Evolutionary conservation across 495 filamentous ascomycete genomes (phyloP).

Genomic region (Oidiodendron maius): DNA sequence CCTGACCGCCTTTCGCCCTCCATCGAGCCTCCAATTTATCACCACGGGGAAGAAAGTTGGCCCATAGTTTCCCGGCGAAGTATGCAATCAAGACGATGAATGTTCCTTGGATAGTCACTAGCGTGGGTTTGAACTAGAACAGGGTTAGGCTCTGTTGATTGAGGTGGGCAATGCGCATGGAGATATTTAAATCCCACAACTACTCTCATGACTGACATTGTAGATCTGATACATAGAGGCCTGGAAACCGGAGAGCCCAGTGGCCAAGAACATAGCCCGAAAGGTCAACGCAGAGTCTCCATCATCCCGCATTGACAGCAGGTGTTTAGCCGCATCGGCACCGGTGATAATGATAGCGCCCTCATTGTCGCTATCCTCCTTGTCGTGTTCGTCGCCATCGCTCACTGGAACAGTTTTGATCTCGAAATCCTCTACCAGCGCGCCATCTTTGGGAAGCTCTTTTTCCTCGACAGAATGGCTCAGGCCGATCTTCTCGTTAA

Average conservation of each 20-base stretch:
- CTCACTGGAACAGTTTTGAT: constrained; percentile 2
- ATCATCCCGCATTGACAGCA: constrained; percentile 42
- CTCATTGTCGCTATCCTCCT: constrained; percentile 2
- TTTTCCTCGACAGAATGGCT: background rate
- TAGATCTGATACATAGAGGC: constrained; percentile 46
- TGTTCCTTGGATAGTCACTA: constrained; percentile 32
- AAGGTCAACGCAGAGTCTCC: constrained; percentile 38
- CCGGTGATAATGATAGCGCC: constrained; percentile 24
- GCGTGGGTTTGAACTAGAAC: constrained; percentile 43
- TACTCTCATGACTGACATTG: constrained; percentile 23
- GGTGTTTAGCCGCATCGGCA: constrained; percentile 25
- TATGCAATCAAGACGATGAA: constrained; percentile 37
- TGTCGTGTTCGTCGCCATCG: constrained; percentile 7
- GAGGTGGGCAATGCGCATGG: no score
- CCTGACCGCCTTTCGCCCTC: constrained; percentile 10
- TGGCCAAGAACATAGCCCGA: constrained; percentile 37
- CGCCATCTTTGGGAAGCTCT: background rate
- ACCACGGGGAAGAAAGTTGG: constrained; percentile 21
- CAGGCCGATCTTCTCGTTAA: constrained; percentile 18
- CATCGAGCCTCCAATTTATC: constrained; percentile 10
- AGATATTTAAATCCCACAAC: constrained; percentile 17
- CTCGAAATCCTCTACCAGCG: constrained; percentile 1
- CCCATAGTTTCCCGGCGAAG: constrained; percentile 28
- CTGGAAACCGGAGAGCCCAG: constrained; percentile 37
- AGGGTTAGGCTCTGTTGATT: no score